Evolutionary conservation across 208 protist genomes (phyloP), one percentile per base, ranked within the genome.

Genomic region (Ichthyophonus hoferi): DNA sequence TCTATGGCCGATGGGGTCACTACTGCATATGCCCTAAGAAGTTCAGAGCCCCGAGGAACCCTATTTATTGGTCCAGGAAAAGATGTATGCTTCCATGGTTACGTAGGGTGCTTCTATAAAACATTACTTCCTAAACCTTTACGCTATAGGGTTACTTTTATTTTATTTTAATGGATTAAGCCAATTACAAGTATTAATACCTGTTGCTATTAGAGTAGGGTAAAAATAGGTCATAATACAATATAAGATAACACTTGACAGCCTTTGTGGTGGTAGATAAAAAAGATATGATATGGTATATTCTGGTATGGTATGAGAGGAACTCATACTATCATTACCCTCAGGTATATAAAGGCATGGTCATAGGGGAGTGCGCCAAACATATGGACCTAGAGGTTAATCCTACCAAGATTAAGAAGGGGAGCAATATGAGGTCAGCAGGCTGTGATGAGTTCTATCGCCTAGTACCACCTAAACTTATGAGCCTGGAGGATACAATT

Each of bases 351-450:
- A 43, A 83, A 17, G 91, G 90, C 35, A 95, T 95, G 95, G 93
- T 96, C 78, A 91, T 96, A 37, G 95, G 95, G 40, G 92, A 95
- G 81, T 87, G 92, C 81, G 43, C 89, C 0, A 90, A 91, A 58
- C 40, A 87, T 7, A 67, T 87, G 34, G 94, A 95, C 87, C 79
- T 96, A 17, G 93, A 94, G 50, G 93, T 95, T 37, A 96, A 96
- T 77, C 89, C 93, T 38, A 86, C 88, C 33, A 93, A 93, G 79
- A 87, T 86, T 34, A 94, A 94, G 91, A 87, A 93, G 58, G 42
- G 93, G 7, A 95, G 92, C 42, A 96, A 95, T 83, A 93, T 96
- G 58, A 90, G 94, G 58, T 87, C 94, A 0, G 40, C 58, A 1
- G 82, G 43, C 2, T 90, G 92, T 39, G 94, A 96, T 88, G 94